Evolutionary conservation across 2,329 filamentous ascomycete genomes (phyloP).

Genomic region (Exserohilum rostratum): DNA sequence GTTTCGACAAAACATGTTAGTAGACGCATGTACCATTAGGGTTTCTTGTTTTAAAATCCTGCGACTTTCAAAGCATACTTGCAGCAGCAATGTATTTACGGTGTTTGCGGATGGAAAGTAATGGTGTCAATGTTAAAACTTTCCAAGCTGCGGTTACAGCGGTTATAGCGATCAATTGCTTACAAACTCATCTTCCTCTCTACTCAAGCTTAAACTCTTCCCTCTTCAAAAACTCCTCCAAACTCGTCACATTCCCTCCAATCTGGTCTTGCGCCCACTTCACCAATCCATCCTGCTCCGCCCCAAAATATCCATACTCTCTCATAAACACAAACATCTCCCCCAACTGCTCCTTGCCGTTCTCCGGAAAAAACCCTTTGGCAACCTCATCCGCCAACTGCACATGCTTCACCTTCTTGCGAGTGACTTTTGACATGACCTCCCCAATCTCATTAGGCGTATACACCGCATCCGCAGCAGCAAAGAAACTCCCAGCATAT

Average conservation of each 20-base stretch:
- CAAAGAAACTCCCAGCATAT: constrained; percentile 53
- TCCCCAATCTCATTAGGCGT: constrained; percentile 50
- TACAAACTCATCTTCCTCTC: neutral
- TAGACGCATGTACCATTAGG: neutral
- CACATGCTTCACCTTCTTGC: constrained; percentile 43
- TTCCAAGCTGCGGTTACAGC: too few relatives aligned
- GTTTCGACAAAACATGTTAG: neutral
- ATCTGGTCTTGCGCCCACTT: constrained; percentile 35
- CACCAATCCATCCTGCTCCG: constrained; percentile 29
- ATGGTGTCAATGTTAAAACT: too few relatives aligned
- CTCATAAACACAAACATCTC: constrained; percentile 36
- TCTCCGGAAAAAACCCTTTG: constrained; percentile 30
- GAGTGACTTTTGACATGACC: constrained; percentile 49
- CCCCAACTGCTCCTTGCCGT: constrained; percentile 23
- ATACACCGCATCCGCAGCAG: constrained; percentile 52
- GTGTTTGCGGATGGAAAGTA: too few relatives aligned
- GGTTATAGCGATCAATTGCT: too few relatives aligned
- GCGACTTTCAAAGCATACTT: too few relatives aligned
- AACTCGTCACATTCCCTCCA: constrained; percentile 28
- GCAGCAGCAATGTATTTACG: too few relatives aligned
- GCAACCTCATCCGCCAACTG: constrained; percentile 36
- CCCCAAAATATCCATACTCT: constrained; percentile 42
- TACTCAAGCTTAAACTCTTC: constrained; percentile 29
- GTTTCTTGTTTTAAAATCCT: neutral
- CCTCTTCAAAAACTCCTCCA: constrained; percentile 39